Evolutionary conservation across 78 protist genomes (phyloP), one percentile per base, ranked within the genome.

Genomic region (Cyanophora paradoxa): DNA sequence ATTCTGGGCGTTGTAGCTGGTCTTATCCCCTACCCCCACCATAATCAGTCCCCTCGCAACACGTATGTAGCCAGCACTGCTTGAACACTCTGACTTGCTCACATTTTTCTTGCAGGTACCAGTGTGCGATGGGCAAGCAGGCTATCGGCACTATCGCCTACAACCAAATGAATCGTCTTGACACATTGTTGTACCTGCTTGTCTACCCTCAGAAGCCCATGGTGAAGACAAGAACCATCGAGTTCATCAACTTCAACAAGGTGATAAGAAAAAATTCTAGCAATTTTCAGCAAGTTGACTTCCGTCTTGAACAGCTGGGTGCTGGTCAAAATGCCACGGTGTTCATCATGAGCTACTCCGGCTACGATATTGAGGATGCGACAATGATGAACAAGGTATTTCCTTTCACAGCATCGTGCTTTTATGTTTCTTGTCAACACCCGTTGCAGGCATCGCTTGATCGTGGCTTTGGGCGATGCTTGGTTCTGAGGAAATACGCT

Each of bases 321-420:
- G n/a, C 42, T 0, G 98, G 99, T 1, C 97, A 92, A 48, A 97
- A 97, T 62, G 98, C 98, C 14, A 85, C 82, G 42, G 95, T 98
- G 10, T 98, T 97, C 24, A 99, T 98, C 50, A 94, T 97, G 98
- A 56, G 82, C 24, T 94, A 93, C 78, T 88, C 97, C 2, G 99
- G 99, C 26, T 97, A 97, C 88, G 99, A 98, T 76, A 97, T 97
- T 46, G 99, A 98, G 76, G 99, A 98, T 86, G 99, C 99, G 30
- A 58, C 92, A 22, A 84, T 98, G n/a, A 77, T 96, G 65, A 97
- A 97, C 86, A 77, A 88, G 67, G n/a, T n/a, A n/a, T 88, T 96
- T 1, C 84, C 97, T 7, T 50, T 94, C 61, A n/a, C n/a, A n/a
- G n/a, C n/a, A n/a, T n/a, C n/a, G n/a, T n/a, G n/a, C n/a, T n/a